Evolutionary conservation across 225 moss, liverwort and hornwort species (phyloP).

Genomic region (Physcomitrium patens): DNA sequence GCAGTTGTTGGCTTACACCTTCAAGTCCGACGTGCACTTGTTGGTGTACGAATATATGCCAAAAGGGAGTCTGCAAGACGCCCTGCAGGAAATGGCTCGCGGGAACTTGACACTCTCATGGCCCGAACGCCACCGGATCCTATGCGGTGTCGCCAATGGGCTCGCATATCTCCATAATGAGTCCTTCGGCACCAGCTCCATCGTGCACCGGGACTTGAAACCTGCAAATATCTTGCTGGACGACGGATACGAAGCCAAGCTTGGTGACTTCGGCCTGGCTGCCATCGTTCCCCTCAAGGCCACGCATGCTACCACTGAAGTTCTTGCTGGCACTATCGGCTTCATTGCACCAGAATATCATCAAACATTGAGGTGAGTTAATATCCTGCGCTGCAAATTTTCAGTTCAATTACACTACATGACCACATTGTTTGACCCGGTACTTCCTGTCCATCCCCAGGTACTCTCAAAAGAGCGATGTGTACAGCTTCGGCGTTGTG

Average conservation of each 20-base stretch:
- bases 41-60: conserved; percentile 77
- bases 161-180: conserved; percentile 76
- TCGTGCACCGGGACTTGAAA: conserved; percentile 85
- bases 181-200: conserved; percentile 64
- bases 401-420: not conserved
- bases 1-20: conserved; percentile 67
- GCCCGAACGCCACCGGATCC: conserved; percentile 76
- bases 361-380: conserved; percentile 57
- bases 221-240: conserved; percentile 80
- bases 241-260: conserved; percentile 56
- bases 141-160: conserved; percentile 69
- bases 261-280: conserved; percentile 87
- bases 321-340: conserved; percentile 76
- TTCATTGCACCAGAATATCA: conserved; percentile 86
- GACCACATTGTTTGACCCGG: not conserved
- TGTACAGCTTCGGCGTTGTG: conserved; percentile 79
- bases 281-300: conserved; percentile 67
- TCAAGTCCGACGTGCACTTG: conserved; percentile 62
- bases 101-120: conserved; percentile 65
- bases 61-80: conserved; percentile 69
- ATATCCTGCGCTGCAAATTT: not conserved
- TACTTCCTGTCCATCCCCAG: conserved; percentile 8
- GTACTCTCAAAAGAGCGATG: conserved; percentile 78
- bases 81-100: conserved; percentile 40
- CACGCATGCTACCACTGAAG: conserved; percentile 66